Evolutionary conservation across 768 basidiomycete species (phyloP).

Genomic region (Amyloporia xantha): DNA sequence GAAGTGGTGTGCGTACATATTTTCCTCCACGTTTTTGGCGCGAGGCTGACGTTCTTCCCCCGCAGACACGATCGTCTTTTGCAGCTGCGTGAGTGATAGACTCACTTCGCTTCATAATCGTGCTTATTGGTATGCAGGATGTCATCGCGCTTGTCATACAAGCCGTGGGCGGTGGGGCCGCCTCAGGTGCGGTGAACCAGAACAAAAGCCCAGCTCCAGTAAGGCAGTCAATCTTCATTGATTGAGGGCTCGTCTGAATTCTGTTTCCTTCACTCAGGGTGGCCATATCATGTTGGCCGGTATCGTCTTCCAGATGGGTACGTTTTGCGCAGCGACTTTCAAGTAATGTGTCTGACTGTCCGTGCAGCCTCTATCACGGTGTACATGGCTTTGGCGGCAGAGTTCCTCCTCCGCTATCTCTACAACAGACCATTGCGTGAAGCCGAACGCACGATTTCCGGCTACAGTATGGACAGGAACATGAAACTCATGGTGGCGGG

Average conservation of each 20-base stretch:
- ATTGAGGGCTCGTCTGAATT: not conserved
- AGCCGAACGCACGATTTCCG: conserved; percentile 6
- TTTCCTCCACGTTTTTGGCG: not conserved
- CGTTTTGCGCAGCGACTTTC: conserved; percentile 11
- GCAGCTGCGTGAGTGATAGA: conserved; percentile 25
- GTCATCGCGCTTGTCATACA: conserved; percentile 57
- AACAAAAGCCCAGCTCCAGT: conserved; percentile 18
- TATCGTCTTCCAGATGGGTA: conserved; percentile 52
- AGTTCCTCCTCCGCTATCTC: conserved; percentile 38
- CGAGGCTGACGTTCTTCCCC: not conserved
- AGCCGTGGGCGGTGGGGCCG: conserved; percentile 54
- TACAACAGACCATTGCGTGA: conserved; percentile 28
- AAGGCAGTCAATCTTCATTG: not conserved
- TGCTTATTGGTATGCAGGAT: conserved; percentile 28
- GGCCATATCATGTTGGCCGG: conserved; percentile 56
- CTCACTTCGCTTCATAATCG: not conserved
- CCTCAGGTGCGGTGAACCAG: conserved; percentile 23
- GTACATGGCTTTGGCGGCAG: conserved; percentile 34
- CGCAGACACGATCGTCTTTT: conserved; percentile 39
- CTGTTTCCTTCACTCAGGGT: conserved; percentile 24
- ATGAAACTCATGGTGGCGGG: conserved; percentile 29
- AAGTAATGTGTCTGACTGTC: not conserved
- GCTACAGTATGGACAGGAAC: conserved; percentile 11
- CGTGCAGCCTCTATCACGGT: conserved; percentile 34
- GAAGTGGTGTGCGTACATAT: conserved; percentile 32